Evolutionary conservation across 306 rosid genomes (phyloP), one percentile per base, ranked within the genome.

Genomic region (Inga oerstediana): DNA sequence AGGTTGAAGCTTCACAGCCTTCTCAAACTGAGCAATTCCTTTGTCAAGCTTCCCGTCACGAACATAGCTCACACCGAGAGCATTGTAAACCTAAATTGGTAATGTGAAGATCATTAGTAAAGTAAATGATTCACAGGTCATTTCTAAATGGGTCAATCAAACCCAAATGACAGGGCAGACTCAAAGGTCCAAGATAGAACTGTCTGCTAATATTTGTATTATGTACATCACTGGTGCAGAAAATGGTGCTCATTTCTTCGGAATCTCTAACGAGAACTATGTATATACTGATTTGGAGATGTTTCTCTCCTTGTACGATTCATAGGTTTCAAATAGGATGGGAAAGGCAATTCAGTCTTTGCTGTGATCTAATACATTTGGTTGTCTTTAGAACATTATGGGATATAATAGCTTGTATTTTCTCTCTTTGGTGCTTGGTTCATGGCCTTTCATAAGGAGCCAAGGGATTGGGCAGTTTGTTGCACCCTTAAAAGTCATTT

Each of bases 1-100:
- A 1, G 98, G 98, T 84, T 95, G 98, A 86, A 95, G 87, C 90
- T 90, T 95, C 79, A 95, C 98, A 17, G 98, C 98, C 14, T 89
- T 93, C 88, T 93, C 94, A 34, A 95, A 92, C 83, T 93, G 94
- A 35, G 88, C 84, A 49, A 95, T 93, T 89, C 97, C 98, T 82
- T 91, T 93, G n/a, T 94, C 97, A 24, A 93, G 85, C 88, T 95
- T 93, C 48, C 89, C 96, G 3, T 95, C 98, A 0, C 97, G 97
- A n/a, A 86, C 77, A 41, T 92, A 91, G 86, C 98, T 88, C 62
- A 95, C 97, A 27, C 98, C 98, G 1, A 95, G 97, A 16, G 98
- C 98, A 5, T 95, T 95, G 90, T 95, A 90, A 79, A 93, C 98
- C 98, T 95, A 79, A n/a, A 17, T 82, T 37, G 43, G 69, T 78